Base-by-base conservation (phyloP, 345 rosid genomes). In the Lumnitzera racemosa region DNA sequence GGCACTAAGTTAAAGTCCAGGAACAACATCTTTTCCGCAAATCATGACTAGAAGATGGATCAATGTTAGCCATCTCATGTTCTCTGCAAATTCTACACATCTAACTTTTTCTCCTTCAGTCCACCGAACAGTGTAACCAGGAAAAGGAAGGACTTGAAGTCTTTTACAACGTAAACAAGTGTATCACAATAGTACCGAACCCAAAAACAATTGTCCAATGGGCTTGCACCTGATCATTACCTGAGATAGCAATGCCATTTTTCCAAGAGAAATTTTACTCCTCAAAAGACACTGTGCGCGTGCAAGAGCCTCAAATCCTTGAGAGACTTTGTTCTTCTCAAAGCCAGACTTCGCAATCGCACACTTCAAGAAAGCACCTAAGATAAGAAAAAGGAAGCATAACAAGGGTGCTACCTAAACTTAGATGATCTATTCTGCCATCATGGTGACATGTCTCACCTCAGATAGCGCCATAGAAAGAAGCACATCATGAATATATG, bases 241-340 rank as follows among this genome's bases (percentile, higher is more conserved):
- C 97, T 88, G 86, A 56, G 84, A 72, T 61, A 94, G 78, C 69
- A 94, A 74, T 24, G 79, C 71, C 89, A 88, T 78, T 69, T 84
- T 86, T 54, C 77, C 83, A 49, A 90, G 95, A 62, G 96, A 88
- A 51, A 62, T 76, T 76, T 81, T 83, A 79, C 99, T 88, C 72
- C 84, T 90, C 15, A 94, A 87, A 73, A 90, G 82, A 74, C 76
- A 73, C 24, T 94, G 99, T 53, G 99, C 96, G 53, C 86, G 95
- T 57, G 96, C 96, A 76, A 94, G 96, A 72, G 99, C 97, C 79
- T 90, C 99, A 77, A 94, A 90, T 68, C 99, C 99, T 74, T 68
- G 85, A 54, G 92, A 83, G 57, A 90, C 85, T 72, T 81, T 90
- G 78, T 79, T 88, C 83, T 80, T 88, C 80, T 90, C 92, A 56